A percentile compares a stretch with the other conserved stretches of the same genome.
Evolutionary conservation across 1,284 basidiomycete genomes (phyloP).

Genomic region (Hymenochaete sp.): DNA sequence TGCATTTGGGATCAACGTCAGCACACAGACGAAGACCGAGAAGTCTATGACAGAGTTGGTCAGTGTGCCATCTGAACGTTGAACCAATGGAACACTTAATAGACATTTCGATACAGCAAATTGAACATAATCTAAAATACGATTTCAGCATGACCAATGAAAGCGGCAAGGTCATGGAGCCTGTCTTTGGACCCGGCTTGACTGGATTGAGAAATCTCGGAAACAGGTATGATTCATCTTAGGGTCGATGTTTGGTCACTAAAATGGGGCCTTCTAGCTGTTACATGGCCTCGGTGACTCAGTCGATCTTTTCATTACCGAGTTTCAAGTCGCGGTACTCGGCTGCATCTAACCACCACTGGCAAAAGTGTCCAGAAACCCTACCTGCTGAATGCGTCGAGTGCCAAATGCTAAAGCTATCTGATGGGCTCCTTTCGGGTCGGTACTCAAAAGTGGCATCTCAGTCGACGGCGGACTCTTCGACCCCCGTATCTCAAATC

Average conservation of each 20-base stretch:
- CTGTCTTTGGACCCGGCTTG: slow-evolving; percentile 81
- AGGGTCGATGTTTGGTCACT: neutral
- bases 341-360: slow-evolving; percentile 48
- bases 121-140: slow-evolving; percentile 93
- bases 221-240: slow-evolving; percentile 54
- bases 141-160: slow-evolving; percentile 93
- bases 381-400: slow-evolving; percentile 84
- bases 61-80: slow-evolving; percentile 21
- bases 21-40: slow-evolving; percentile 84
- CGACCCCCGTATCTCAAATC: slow-evolving; percentile 69
- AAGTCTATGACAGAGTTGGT: slow-evolving; percentile 96
- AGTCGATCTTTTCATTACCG: slow-evolving; percentile 78
- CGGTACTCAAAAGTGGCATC: slow-evolving; percentile 66
- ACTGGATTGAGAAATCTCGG: slow-evolving; percentile 92
- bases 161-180: slow-evolving; percentile 81
- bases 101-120: slow-evolving; percentile 53
- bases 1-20: slow-evolving; percentile 84
- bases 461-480: slow-evolving; percentile 32
- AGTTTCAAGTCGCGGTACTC: slow-evolving; percentile 73
- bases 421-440: slow-evolving; percentile 88
- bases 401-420: slow-evolving; percentile 91
- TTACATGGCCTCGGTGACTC: slow-evolving; percentile 93
- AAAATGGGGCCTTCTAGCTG: slow-evolving; percentile 46
- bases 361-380: slow-evolving; percentile 53
- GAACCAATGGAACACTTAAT: neutral